Percentiles rank a stretch among this genome's conserved stretches.
These are phyloP conservation scores for Raphidocelis subcapitata DNA, from an alignment of 139 green algal genomes.

Conservation along the genomic window DNA sequence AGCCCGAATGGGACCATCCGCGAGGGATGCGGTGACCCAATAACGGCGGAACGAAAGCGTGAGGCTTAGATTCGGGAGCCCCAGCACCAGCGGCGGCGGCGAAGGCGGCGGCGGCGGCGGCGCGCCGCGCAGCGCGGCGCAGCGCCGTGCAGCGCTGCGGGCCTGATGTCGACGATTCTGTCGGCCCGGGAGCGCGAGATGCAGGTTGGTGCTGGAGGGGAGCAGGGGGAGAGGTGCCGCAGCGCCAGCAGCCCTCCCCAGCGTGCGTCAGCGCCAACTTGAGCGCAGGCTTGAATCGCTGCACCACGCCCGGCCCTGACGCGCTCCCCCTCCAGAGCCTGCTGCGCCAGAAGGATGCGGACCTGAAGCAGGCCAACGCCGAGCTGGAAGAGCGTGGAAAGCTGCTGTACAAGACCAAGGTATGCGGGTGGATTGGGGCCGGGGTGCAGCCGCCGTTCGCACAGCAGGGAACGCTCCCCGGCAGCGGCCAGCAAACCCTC, in stretches of 20 bases:
- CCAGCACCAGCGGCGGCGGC: too few species aligned
- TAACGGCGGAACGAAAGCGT: too few species aligned
- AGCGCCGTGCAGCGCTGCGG: too few species aligned
- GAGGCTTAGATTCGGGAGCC: too few species aligned
- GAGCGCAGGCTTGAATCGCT: too few species aligned
- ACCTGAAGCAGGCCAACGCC: slow-evolving; percentile 43
- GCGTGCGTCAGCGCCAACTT: background rate
- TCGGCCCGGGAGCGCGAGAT: slow-evolving; percentile 22
- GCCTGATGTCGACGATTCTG: slow-evolving; percentile 27
- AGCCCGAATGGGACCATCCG: too few species aligned
- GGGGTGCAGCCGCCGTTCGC: too few species aligned
- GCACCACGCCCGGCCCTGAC: too few species aligned
- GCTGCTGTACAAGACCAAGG: slow-evolving; percentile 60
- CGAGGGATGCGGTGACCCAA: too few species aligned
- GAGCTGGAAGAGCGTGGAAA: slow-evolving; percentile 55
- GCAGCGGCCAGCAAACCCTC: background rate
- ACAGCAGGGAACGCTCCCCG: background rate
- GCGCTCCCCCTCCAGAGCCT: slow-evolving; percentile 13
- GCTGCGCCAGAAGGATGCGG: slow-evolving; percentile 35
- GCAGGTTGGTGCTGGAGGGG: slow-evolving; percentile 8
- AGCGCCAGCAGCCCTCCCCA: background rate
- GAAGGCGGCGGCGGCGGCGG: too few species aligned
- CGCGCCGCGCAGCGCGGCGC: too few species aligned
- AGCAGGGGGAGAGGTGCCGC: slow-evolving; percentile 3
- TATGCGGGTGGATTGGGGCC: background rate